These are phyloP conservation scores for Forsythia suspensa DNA, from an alignment of 257 asterid genomes.

Conservation along the genomic window DNA sequence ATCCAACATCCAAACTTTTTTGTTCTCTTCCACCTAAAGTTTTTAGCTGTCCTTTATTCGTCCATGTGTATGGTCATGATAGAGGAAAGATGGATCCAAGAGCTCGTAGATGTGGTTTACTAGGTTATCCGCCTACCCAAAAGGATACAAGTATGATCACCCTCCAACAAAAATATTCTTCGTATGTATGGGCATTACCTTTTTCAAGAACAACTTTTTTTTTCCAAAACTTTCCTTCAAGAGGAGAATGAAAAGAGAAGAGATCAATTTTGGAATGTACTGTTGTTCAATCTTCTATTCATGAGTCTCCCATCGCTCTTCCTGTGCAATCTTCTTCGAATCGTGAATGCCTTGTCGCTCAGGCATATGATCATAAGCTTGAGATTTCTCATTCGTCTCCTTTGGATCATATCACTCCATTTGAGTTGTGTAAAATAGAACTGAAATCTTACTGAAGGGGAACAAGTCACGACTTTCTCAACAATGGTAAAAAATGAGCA, in stretches of 20 bases:
- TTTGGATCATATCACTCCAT: background rate
- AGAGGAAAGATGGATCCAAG: background rate
- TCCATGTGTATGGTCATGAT: background rate
- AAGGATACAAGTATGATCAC: background rate
- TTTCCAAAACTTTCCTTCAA: background rate
- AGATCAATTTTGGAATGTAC: background rate
- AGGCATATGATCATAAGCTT: background rate
- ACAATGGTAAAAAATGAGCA: background rate
- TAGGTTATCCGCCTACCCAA: background rate
- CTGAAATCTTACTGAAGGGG: background rate
- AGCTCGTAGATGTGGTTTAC: background rate
- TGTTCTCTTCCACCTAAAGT: background rate
- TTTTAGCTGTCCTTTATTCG: background rate
- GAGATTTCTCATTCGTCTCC: background rate
- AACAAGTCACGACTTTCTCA: background rate
- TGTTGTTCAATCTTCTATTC: background rate
- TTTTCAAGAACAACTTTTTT: background rate
- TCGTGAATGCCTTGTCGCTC: background rate
- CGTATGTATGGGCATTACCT: background rate
- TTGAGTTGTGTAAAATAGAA: background rate
- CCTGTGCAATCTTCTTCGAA: background rate
- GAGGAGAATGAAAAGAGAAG: background rate
- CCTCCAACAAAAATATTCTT: background rate
- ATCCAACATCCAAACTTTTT: background rate
- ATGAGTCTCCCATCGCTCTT: background rate